Evolutionary conservation across 352 stramenopile genomes (phyloP), one percentile per base, ranked within the genome.

Genomic region (Peronospora farinosa): DNA sequence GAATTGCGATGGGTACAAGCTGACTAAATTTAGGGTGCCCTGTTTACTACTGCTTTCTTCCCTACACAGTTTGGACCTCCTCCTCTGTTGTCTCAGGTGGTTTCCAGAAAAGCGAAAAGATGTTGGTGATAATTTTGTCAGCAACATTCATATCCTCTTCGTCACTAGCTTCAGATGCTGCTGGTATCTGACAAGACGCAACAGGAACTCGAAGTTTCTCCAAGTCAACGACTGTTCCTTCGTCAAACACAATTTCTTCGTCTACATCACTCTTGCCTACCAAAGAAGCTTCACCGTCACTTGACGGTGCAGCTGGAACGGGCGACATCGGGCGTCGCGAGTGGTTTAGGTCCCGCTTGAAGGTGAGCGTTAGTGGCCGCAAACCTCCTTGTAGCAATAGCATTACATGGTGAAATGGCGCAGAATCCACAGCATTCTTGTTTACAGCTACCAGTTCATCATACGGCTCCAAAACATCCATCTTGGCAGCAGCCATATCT

Each of bases 61-160:
- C 19, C 31, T 69, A 80, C 28, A 80, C 65, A n/a, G 67, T 80
- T 11, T 80, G 58, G 6, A 73, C 54, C 21, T 67, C 54, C 27
- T 67, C 67, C 16, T 50, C 44, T 11, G 55, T 57, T 2, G 49
- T 47, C 16, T 81, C 64, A 0, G 76, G 73, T 7, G 77, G 48
- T 16, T 72, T 75, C 82, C 82, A 93, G 33, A 91, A 88, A 8
- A 93, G 63, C 12, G 82, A 88, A 55, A 93, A 93, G 4, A 93
- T 53, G 53, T 84, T 87, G 13, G 78, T 87, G 65, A 93, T 88
- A 52, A 93, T 88, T 21, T 78, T 69, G 56, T 93, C 82, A 5
- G 82, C 79, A 12, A 91, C 59, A 23, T 74, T 74, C 38, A 73
- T 69, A 16, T 82, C 69, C 7, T 76, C 71, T 16, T 76, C 69